Evolutionary conservation across 1,284 basidiomycete species (phyloP).

Genomic region (Irpex rosettiformis): DNA sequence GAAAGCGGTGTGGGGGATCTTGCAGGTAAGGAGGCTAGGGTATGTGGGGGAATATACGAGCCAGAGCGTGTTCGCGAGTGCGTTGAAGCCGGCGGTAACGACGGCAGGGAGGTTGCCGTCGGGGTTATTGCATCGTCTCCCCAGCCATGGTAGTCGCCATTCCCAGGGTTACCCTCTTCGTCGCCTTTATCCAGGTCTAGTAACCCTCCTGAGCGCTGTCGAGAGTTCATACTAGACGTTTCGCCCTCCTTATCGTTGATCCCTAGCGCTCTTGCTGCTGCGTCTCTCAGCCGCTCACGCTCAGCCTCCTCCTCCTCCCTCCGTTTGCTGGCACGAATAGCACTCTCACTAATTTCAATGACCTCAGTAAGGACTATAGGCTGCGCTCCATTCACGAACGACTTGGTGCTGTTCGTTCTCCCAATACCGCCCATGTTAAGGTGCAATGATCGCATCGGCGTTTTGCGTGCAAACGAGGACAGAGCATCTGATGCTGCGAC

Average conservation of each 20-base stretch:
- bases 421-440: conserved; percentile 38
- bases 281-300: conserved; percentile 65
- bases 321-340: conserved; percentile 34
- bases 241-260: conserved; percentile 33
- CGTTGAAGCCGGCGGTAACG: conserved; percentile 9
- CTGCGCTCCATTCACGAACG: conserved; percentile 18
- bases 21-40: not conserved
- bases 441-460: conserved; percentile 6
- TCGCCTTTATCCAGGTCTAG: conserved; percentile 11
- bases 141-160: conserved; percentile 13
- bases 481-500: conserved; percentile 57
- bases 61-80: conserved; percentile 16
- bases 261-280: conserved; percentile 72
- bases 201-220: conserved; percentile 1
- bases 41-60: conserved; percentile 11
- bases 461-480: conserved; percentile 30
- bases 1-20: not conserved
- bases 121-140: conserved; percentile 7
- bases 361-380: conserved; percentile 57
- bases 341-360: conserved; percentile 58
- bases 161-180: conserved; percentile 18
- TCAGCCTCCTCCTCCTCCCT: conserved; percentile 63
- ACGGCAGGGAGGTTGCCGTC: not conserved
- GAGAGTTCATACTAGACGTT: conserved; percentile 8
- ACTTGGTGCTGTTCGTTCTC: conserved; percentile 35